Conservation (phyloP, 306 rosid genomes). For the Oemleria cerasiformis region DNA sequence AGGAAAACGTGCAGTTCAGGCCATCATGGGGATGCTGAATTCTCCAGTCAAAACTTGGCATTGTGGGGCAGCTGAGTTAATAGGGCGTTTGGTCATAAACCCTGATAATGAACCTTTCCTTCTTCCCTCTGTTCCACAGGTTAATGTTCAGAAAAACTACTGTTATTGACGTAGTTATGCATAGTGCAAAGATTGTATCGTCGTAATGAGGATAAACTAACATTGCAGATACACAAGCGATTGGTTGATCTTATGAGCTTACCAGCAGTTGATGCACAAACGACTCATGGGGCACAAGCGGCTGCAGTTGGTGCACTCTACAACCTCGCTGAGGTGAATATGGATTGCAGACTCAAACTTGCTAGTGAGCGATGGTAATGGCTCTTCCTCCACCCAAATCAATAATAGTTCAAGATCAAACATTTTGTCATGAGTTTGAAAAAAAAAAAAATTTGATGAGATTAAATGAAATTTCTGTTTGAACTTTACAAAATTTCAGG, state of each 20-base stretch:
- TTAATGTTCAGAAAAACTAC: constrained; percentile 11
- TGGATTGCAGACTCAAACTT: constrained; percentile 96
- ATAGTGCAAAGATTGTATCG: not conserved
- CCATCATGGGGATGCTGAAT: constrained; percentile 88
- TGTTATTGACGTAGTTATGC: constrained; percentile 3
- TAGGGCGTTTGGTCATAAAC: constrained; percentile 91
- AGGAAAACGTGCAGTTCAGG: constrained; percentile 87
- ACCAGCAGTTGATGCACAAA: not conserved
- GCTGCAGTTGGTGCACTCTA: constrained; percentile 96
- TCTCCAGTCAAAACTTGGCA: constrained; percentile 91
- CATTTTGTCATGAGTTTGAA: not conserved
- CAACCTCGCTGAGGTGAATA: constrained; percentile 94
- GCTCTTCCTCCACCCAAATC: not conserved
- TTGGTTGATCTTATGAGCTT: constrained; percentile 8
- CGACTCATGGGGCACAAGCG: constrained; percentile 86
- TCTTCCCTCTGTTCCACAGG: constrained; percentile 88
- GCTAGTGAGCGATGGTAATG: constrained; percentile 94
- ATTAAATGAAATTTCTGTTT: not conserved
- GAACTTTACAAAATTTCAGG: constrained; percentile 45
- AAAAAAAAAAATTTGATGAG: not conserved
- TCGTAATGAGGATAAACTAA: constrained; percentile 19
- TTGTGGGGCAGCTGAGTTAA: constrained; percentile 91
- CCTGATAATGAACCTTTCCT: constrained; percentile 93
- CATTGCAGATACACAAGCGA: constrained; percentile 81
- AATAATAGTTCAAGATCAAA: not conserved